phyloP scores from a whole-genome alignment of 306 rosid genomes.

The Cicer cuneatum region DNA sequence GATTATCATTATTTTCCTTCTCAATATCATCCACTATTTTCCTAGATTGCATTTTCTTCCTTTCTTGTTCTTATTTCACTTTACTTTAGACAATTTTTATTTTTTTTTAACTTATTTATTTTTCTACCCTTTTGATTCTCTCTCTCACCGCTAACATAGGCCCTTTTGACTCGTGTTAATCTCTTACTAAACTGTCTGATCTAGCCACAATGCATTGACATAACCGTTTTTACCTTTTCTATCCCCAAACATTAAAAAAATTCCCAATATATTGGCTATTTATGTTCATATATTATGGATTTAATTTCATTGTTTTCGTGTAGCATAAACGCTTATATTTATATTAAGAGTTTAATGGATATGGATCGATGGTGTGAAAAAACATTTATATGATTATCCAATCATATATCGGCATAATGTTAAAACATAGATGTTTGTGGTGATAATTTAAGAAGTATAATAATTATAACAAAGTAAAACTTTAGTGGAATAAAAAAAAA shows the following conservation, averaged over 20 bases:
- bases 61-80: not conserved
- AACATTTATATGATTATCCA: not conserved
- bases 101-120: not conserved
- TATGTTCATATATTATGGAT: not conserved
- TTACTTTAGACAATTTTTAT: not conserved
- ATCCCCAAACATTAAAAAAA: not conserved
- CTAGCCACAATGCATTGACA: not conserved
- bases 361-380: not conserved
- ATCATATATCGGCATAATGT: not conserved
- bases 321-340: not conserved
- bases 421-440: not conserved
- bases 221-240: not conserved
- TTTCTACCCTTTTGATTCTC: not conserved
- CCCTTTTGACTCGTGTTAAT: constrained; percentile 40
- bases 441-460: not conserved
- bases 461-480: not conserved
- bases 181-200: not conserved
- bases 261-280: not conserved
- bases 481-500: not conserved
- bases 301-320: too few relatives aligned
- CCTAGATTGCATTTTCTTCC: constrained; percentile 45
- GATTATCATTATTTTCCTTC: constrained; percentile 1
- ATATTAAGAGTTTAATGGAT: not conserved
- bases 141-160: constrained; percentile 27
- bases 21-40: constrained; percentile 20